phyloP scores from a whole-genome alignment of 176 grass and related monocot species.

The Musa beccarii region DNA sequence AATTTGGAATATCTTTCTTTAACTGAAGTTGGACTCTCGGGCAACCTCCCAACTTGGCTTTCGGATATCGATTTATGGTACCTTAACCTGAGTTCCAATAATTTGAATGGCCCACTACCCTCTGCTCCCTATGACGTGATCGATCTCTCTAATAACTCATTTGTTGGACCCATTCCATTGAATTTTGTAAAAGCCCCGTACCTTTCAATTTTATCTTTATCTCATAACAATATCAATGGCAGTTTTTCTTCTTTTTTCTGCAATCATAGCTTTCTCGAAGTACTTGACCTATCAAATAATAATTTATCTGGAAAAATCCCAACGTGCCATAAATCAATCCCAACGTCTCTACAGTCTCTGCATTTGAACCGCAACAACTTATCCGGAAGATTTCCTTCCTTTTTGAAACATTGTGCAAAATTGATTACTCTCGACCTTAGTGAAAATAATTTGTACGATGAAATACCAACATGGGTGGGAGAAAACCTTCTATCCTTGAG shows the following conservation, averaged over 20 bases:
- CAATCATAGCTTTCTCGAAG: neutral
- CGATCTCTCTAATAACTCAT: neutral
- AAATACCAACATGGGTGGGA: neutral
- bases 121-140: fast-evolving
- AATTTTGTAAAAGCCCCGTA: neutral
- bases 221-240: neutral
- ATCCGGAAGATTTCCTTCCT: neutral
- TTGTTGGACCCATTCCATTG: neutral
- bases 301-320: neutral
- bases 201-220: neutral
- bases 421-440: neutral
- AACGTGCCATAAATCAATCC: neutral
- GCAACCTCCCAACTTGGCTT: neutral
- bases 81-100: neutral
- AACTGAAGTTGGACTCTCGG: neutral
- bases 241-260: neutral
- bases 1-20: neutral
- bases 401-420: neutral
- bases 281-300: neutral
- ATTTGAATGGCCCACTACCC: neutral
- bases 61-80: neutral
- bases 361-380: neutral
- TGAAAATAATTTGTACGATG: neutral
- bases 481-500: neutral
- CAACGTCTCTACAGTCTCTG: neutral